Evolutionary conservation across 2,329 filamentous ascomycete genomes (phyloP).

Genomic region (Lachnellula suecica): DNA sequence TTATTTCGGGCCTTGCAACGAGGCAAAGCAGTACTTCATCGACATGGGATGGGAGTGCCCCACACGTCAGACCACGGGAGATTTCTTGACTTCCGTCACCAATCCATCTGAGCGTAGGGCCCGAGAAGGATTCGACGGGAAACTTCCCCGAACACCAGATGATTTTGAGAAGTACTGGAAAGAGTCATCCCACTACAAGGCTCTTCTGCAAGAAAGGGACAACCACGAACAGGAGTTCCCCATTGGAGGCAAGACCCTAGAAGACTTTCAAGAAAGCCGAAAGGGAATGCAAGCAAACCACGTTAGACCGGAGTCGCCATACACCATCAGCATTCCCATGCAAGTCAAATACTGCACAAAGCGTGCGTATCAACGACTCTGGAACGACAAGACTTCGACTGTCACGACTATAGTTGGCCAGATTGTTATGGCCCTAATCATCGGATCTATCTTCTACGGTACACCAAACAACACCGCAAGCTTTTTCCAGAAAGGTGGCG

Average conservation of each 20-base stretch:
- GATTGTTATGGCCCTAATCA: conserved; percentile 48
- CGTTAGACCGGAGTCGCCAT: conserved; percentile 72
- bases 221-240: conserved; percentile 48
- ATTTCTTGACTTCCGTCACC: conserved; percentile 78
- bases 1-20: conserved; percentile 66
- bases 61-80: conserved; percentile 53
- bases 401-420: conserved; percentile 43
- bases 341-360: conserved; percentile 79
- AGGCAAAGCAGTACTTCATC: conserved; percentile 69
- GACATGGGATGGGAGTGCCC: conserved; percentile 69
- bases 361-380: conserved; percentile 76
- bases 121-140: conserved; percentile 54
- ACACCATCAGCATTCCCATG: conserved; percentile 74
- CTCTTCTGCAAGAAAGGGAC: conserved; percentile 45
- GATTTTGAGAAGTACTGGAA: conserved; percentile 55
- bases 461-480: conserved; percentile 49
- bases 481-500: conserved; percentile 62
- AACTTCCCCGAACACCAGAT: conserved; percentile 53
- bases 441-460: conserved; percentile 65
- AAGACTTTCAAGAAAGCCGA: conserved; percentile 39
- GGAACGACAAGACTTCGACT: conserved; percentile 71
- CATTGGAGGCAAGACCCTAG: conserved; percentile 32
- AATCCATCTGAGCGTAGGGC: conserved; percentile 59
- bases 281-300: conserved; percentile 43
- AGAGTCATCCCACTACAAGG: conserved; percentile 43